These are phyloP conservation scores for Rhizopus delemar DNA, from an alignment of 371 early-diverging fungal species.

Conservation along the genomic window DNA sequence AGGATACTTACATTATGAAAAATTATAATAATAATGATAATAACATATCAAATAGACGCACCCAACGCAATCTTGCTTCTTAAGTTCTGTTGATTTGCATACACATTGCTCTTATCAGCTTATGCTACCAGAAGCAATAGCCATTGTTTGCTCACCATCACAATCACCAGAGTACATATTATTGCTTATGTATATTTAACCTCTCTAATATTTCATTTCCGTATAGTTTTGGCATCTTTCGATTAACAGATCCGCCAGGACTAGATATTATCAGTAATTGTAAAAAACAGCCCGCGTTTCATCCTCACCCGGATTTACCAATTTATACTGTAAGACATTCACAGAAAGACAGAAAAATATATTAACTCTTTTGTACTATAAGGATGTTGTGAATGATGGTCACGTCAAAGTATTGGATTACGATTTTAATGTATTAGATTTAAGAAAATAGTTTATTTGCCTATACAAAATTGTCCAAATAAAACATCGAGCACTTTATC, in stretches of 20 bases:
- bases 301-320: slow-evolving; percentile 76
- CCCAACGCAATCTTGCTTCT: slow-evolving; percentile 91
- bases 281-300: slow-evolving; percentile 70
- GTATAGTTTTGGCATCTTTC: slow-evolving; percentile 77
- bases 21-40: not conserved
- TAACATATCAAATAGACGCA: slow-evolving; percentile 65
- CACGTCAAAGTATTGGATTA: slow-evolving; percentile 50
- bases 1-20: slow-evolving; percentile 23
- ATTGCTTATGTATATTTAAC: not conserved
- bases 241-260: slow-evolving; percentile 88
- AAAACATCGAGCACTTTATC: slow-evolving; percentile 79
- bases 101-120: slow-evolving; percentile 92
- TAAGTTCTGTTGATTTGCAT: slow-evolving; percentile 90
- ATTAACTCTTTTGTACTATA: not conserved
- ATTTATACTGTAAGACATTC: slow-evolving; percentile 61
- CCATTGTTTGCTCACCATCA: slow-evolving; percentile 87
- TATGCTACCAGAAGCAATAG: slow-evolving; percentile 92
- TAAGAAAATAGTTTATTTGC: slow-evolving; percentile 67
- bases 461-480: slow-evolving; percentile 84
- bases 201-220: not conserved
- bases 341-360: not conserved
- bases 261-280: slow-evolving; percentile 80
- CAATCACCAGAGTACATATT: slow-evolving; percentile 62
- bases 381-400: slow-evolving; percentile 55
- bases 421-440: slow-evolving; percentile 56